Evolutionary conservation across 495 filamentous ascomycete genomes (phyloP), one percentile per base, ranked within the genome.

Genomic region (Penicillium longicatenatum): DNA sequence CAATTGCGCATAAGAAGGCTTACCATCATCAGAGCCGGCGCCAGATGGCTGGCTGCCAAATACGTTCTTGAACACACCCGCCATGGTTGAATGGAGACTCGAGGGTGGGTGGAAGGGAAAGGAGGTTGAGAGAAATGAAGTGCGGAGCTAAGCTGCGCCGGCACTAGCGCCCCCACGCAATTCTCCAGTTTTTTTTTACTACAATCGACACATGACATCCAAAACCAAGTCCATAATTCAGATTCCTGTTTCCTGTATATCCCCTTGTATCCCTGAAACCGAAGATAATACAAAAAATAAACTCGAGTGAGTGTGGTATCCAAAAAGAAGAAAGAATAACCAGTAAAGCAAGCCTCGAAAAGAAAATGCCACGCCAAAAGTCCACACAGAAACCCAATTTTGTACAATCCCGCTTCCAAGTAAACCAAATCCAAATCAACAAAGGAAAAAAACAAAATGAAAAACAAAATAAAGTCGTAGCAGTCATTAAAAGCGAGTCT

Each of bases 21-120:
- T 80, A 89, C 86, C 86, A 72, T 86, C 82, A 65, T 89, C 85
- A 55, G 73, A 74, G 50, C 76, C 72, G 44, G 81, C 75, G 54
- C 72, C 75, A 29, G 82, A 73, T 58, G 83, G 69, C 76, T 85
- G 82, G 58, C 76, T 75, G 69, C 84, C 87, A 63, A 89, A 84
- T 59, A 89, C 69, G 69, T 84, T 85, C 70, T 86, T 86, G 66
- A 91, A 67, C 60, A 89, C 65, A 68, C 82, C 84, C 68, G 86
- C 87, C 88, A 91, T 91, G 66, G 58, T 63, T 60, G 49, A 19
- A 45, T 60, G 46, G 48, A 54, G 57, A 42, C 37, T 26, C 24
- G 61, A 60, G 45, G 61, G 39, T 46, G 46, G 57, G 53, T 66
- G 57, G 61, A 66, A 70, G 44, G 26, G 61, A 68, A 70, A 65